Percentiles rank a stretch among this genome's conserved stretches.
phyloP scores from a whole-genome alignment of 805 yeast species.

The Wickerhamiella siamensis region DNA sequence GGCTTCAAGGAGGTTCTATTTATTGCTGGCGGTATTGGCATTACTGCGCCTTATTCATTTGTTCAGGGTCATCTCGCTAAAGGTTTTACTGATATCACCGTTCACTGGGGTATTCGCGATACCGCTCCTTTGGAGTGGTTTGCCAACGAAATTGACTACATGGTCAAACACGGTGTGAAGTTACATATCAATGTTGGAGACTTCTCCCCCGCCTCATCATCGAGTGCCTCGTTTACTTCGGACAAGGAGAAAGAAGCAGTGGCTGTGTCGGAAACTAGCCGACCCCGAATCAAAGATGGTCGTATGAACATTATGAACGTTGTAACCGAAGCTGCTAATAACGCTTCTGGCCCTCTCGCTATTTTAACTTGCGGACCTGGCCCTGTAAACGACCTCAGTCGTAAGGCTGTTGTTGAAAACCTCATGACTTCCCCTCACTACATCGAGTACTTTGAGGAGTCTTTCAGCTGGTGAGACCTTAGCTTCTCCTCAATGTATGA shows the following conservation, averaged over 20 bases:
- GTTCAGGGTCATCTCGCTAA: conserved; percentile 24
- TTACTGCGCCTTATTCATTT: conserved; percentile 38
- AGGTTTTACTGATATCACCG: conserved; percentile 23
- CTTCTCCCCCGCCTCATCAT: background rate
- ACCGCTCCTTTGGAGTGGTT: conserved; percentile 38
- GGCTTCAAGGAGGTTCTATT: conserved; percentile 29
- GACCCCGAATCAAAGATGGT: too few species aligned
- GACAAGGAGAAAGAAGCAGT: background rate
- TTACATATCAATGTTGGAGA: conserved; percentile 6
- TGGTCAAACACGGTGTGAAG: conserved; percentile 14
- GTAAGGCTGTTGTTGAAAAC: conserved; percentile 34
- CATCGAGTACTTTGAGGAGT: conserved; percentile 54
- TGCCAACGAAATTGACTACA: conserved; percentile 26
- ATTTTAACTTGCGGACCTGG: conserved; percentile 53
- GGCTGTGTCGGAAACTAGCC: background rate
- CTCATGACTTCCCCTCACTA: conserved; percentile 31
- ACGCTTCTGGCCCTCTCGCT: conserved; percentile 32
- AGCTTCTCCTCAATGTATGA: too few species aligned
- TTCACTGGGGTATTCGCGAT: conserved; percentile 54
- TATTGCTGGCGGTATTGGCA: conserved; percentile 49
- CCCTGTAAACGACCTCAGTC: conserved; percentile 40
- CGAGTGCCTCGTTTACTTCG: background rate
- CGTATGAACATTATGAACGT: conserved; percentile 28
- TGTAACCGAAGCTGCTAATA: conserved; percentile 26
- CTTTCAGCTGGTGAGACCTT: conserved; percentile 43